phyloP scores from a whole-genome alignment of 2,329 filamentous ascomycete genomes.

The Camptophora hylomeconis region DNA sequence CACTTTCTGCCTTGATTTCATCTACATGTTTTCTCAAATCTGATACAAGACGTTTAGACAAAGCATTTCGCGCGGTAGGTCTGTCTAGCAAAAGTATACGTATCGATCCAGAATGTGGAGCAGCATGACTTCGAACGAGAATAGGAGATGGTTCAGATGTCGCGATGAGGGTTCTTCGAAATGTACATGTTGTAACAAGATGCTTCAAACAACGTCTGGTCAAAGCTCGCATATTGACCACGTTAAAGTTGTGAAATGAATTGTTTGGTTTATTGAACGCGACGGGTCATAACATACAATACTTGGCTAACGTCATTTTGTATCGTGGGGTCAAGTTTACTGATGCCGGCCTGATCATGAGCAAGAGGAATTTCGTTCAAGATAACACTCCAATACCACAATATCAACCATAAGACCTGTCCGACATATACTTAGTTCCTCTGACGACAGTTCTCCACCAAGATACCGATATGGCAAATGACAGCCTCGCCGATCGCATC shows the following conservation, averaged over 20 bases:
- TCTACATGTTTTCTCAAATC: conserved; percentile 61
- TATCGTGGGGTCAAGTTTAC: not conserved
- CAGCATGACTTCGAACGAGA: conserved; percentile 61
- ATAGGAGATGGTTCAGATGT: conserved; percentile 26
- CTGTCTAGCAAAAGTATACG: conserved; percentile 79
- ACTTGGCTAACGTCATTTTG: not conserved
- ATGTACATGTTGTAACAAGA: no score
- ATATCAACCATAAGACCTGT: no score
- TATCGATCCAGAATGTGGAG: conserved; percentile 70
- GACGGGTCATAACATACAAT: not conserved
- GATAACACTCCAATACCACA: no score
- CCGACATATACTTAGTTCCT: not conserved
- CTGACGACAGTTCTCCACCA: not conserved
- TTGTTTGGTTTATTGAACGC: no score
- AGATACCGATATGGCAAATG: not conserved
- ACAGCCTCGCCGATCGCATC: conserved; percentile 8
- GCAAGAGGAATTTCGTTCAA: no score
- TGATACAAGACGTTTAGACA: conserved; percentile 64
- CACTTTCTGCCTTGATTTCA: conserved; percentile 49
- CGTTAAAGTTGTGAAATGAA: no score
- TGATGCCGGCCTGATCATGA: no score
- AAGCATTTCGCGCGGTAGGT: conserved; percentile 75
- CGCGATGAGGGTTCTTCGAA: no score
- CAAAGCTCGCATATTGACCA: not conserved
- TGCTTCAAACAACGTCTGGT: not conserved